phyloP scores from a whole-genome alignment of 2,329 filamentous ascomycete species.

The Arachnomyces sp. region DNA sequence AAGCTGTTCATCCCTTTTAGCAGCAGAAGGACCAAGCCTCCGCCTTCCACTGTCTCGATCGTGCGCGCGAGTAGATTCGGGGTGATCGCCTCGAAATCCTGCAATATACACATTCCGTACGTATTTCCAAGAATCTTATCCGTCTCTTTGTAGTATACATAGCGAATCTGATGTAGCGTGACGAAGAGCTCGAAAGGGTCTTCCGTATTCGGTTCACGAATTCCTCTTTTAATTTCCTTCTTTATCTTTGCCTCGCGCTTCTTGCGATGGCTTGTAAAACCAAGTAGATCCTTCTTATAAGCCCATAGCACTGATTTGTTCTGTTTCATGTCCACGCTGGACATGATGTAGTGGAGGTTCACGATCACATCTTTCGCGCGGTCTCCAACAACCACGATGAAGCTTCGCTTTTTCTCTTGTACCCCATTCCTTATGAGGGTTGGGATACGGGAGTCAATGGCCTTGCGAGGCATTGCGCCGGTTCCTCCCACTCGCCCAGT shows the following conservation, averaged over 20 bases:
- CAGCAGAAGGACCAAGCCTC: conserved; percentile 80
- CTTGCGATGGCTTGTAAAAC: conserved; percentile 92
- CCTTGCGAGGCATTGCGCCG: conserved; percentile 37
- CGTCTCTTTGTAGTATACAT: conserved; percentile 99
- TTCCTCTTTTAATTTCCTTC: conserved; percentile 92
- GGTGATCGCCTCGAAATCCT: conserved; percentile 96
- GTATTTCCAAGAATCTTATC: conserved; percentile 98
- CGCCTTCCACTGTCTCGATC: conserved; percentile 95
- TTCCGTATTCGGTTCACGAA: conserved; percentile 82
- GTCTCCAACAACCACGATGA: conserved; percentile 95
- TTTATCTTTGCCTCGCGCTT: conserved; percentile 98
- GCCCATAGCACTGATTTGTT: conserved; percentile 97
- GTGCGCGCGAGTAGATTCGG: conserved; percentile 93
- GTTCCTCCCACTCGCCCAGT: not conserved
- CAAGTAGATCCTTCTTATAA: conserved; percentile 94
- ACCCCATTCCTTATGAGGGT: conserved; percentile 86
- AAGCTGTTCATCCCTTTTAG: conserved; percentile 95
- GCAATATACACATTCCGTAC: conserved; percentile 95
- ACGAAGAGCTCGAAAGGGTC: conserved; percentile 98
- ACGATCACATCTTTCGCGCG: conserved; percentile 94
- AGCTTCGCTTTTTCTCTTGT: conserved; percentile 92
- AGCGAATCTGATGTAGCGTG: conserved; percentile 91
- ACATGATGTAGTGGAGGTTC: conserved; percentile 87
- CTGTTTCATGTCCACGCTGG: conserved; percentile 80
- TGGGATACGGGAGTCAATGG: conserved; percentile 79